Evolutionary conservation across 768 basidiomycete species (phyloP), one percentile per base, ranked within the genome.

Genomic region (Trametopsis cervina): DNA sequence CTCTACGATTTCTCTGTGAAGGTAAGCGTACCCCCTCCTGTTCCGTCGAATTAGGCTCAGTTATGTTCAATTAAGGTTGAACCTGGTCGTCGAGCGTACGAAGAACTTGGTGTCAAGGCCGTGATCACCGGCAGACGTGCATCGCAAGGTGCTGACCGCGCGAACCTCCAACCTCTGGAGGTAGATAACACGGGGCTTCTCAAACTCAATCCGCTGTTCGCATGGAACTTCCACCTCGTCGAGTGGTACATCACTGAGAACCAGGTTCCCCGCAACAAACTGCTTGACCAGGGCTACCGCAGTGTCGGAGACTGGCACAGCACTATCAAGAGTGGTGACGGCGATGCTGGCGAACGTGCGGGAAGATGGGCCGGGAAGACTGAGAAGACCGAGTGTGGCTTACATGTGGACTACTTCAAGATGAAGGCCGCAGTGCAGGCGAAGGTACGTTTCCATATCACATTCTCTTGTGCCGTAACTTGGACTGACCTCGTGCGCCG

Each of bases 281-380:
- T 99, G 4, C 77, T 99, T 35, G 81, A 80, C 51, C 81, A 91
- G 62, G 96, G 96, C 2, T 99, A 98, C 71, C 85, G 83, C 57
- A 92, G 89, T 60, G 81, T 99, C 53, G 96, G 96, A 3, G 96
- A 99, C 66, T 95, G 94, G 89, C 96, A 99, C 68, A 94, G 90
- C 53, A 99, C 96, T 0, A 66, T 64, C n/a, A 78, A 78, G 56
- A 83, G 81, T 51, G 83, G 78, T 0, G 71, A 69, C 7, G 77
- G 85, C 36, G 89, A 89, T 51, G 66, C 63, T 0, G 77, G 75
- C 3, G 96, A 99, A 67, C 78, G 96, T 21, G 82, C 85, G 1
- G 95, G 95, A 1, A 70, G 96, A 46, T 99, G 96, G 96, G 83
- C 85, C 2, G 90, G 88, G 4, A 84, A 76, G 62, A 73, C 75